Evolutionary conservation across 805 yeast species (phyloP), one percentile per base, ranked within the genome.

Genomic region (Suhomyces sp.): DNA sequence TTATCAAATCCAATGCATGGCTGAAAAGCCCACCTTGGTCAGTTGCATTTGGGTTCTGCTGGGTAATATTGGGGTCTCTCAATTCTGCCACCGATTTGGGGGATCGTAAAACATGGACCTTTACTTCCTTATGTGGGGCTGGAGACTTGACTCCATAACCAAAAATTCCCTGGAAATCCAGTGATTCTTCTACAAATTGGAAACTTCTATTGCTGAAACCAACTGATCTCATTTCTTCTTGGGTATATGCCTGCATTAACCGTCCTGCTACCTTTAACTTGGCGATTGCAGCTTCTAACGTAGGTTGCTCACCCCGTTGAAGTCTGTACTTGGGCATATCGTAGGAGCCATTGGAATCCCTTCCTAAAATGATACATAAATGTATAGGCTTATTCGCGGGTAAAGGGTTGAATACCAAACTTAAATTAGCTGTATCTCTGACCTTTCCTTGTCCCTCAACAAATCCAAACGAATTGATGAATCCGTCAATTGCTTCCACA

Each of bases 171-270:
- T 61, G 67, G 19, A 51, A 28, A 11, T 41, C 17, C 6, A 38
- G 44, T 4, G 70, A 56, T 42, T 70, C 74, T 48, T 90, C 95
- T 2, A 70, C 79, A 44, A 88, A 83, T 42, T 77, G 77, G 59
- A 88, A 88, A 4, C 84, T 70, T 41, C 97, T 66, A 44, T 80
- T 76, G 8, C 96, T 95, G 52, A 86, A 76, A 0, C 93, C 90
- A 29, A 77, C 73, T 25, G 81, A 65, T 35, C 78, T 58, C 95
- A 91, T 87, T 53, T 88, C 96, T 47, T 90, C 97, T 48, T 79
- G 80, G 0, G 97, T 90, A 57, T 75, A 88, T 1, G 96, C 95
- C 50, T 87, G 91, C 95, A 87, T 86, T 58, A 90, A 58, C 47
- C 95, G 71, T 4, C 84, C 95, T 3, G 86, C 96, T 41, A 88